Evolutionary conservation across 1,284 basidiomycete species (phyloP), one percentile per base, ranked within the genome.

Genomic region (Ceratobasidium sp.): DNA sequence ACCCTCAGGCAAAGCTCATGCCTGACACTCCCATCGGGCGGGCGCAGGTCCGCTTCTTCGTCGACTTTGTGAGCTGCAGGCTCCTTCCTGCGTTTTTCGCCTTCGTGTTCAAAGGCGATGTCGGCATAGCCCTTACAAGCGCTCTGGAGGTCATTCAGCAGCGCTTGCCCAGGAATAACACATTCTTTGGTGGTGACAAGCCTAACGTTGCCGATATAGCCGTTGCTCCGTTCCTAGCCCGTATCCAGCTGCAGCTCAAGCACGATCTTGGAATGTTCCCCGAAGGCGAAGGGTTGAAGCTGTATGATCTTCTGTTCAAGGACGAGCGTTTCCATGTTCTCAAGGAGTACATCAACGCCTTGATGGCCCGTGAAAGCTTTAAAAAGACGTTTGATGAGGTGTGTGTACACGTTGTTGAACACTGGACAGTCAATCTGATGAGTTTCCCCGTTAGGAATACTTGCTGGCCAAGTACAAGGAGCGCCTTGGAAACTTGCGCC

Each of bases 11-110:
- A 23, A 49, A 71, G 44, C 70, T 76, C 20, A 39, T 77, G 10
- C 72, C 73, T 49, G 46, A 73, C 7, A 78, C 80, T 56, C 80
- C 80, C 12, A 66, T 81, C 67, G 68, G 77, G 53, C 78, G 80
- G 26, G 81, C 81, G 0, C 77, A 80, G 39, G 78, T 77, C 39
- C 66, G 79, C 12, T 77, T 81, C 60, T 78, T 81, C 55, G 78
- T 77, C 66, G 80, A 81, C 18, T 70, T 70, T 67, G 63, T 76
- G 33, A 79, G 81, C n/a, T 64, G 56, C 68, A 73, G 70, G 71
- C 73, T 80, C 49, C 49, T 69, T 53, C 71, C 77, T 7, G 77
- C 77, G 10, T 80, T 67, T 49, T 58, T 75, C 13, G 79, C 42
- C 18, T 78, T 71, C 53, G 76, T 76, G 53, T 60, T 77, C 71